Evolutionary conservation across 148 eudicot genomes (phyloP).

Genomic region (Vaccinium myrtillus): DNA sequence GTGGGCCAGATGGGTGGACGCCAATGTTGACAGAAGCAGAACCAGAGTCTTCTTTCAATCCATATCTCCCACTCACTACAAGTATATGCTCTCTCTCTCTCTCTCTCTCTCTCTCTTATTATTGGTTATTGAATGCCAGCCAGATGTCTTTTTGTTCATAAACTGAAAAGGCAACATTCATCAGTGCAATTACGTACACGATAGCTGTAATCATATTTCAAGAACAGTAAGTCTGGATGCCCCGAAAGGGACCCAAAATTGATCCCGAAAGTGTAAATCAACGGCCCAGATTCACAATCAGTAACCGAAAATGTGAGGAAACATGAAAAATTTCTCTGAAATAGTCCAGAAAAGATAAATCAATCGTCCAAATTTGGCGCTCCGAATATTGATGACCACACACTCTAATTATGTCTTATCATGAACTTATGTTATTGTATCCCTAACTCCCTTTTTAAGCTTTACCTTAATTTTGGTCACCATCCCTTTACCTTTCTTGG

Average conservation of each 20-base stretch:
- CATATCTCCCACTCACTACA: constrained; percentile 87
- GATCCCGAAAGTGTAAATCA: too few species aligned
- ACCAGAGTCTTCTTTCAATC: constrained; percentile 79
- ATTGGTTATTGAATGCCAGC: constrained; percentile 8
- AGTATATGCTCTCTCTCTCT: constrained; percentile 34
- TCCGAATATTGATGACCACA: not conserved
- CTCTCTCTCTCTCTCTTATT: not conserved
- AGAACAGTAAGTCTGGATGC: too few species aligned
- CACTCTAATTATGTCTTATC: not conserved
- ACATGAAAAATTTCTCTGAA: too few species aligned
- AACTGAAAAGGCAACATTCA: not conserved
- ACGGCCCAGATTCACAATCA: too few species aligned
- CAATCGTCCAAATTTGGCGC: too few species aligned
- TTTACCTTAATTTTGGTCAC: not conserved
- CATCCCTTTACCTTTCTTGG: not conserved
- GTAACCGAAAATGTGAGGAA: too few species aligned
- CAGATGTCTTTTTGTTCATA: not conserved
- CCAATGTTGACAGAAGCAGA: constrained; percentile 44
- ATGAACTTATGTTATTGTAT: not conserved
- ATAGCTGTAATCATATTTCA: not conserved
- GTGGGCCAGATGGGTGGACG: constrained; percentile 88
- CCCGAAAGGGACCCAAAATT: too few species aligned
- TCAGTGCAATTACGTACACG: not conserved
- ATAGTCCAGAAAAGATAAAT: too few species aligned
- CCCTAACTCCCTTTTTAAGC: not conserved